Percentiles rank a stretch among this genome's conserved stretches.
Conservation (phyloP, 179 eudicot species). For the Camellia oleifera region DNA sequence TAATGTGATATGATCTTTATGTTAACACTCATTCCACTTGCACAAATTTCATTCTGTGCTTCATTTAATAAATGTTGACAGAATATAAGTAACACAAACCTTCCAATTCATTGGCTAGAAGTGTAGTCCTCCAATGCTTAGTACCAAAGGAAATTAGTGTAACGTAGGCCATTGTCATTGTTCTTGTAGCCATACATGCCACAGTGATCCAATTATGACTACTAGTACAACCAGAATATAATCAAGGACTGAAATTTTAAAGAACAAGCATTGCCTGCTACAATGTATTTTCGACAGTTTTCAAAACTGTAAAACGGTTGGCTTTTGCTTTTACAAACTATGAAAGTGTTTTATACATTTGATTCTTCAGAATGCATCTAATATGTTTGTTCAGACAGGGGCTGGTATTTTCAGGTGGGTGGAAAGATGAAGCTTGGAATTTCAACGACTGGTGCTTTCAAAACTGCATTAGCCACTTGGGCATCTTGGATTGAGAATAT, state of each 20-base stretch:
- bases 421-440: slow-evolving; percentile 76
- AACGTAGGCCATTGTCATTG: too few species aligned
- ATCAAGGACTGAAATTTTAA: neutral
- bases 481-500: slow-evolving; percentile 72
- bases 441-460: slow-evolving; percentile 61
- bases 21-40: neutral
- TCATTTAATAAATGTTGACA: neutral
- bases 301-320: neutral
- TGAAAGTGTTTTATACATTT: neutral
- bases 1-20: neutral
- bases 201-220: neutral
- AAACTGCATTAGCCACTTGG: slow-evolving; percentile 70
- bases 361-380: slow-evolving; percentile 25
- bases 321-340: neutral
- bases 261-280: neutral
- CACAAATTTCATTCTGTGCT: neutral
- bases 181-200: too few species aligned
- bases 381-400: slow-evolving; percentile 53
- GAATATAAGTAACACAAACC: neutral
- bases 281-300: neutral
- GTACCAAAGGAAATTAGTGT: neutral
- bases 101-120: neutral
- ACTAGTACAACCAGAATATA: neutral
- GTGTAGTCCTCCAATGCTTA: neutral
- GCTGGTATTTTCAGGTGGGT: slow-evolving; percentile 77